Percentiles rank a stretch among this genome's conserved stretches.
These are phyloP conservation scores for Cyberlindnera maritima DNA, from an alignment of 805 yeast species.

Conservation along the genomic window DNA sequence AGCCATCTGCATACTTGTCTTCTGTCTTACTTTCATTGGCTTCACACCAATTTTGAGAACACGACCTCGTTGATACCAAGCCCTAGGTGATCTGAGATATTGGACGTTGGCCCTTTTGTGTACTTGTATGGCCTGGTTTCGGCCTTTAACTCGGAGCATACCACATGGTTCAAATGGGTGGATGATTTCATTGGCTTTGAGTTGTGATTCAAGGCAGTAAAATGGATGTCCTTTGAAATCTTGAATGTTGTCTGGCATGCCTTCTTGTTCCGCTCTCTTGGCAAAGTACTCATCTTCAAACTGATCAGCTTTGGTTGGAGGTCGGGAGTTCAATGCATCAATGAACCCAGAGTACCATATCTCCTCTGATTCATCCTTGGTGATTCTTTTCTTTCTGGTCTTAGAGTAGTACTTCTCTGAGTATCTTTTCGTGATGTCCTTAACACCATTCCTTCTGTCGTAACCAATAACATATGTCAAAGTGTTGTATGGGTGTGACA, in stretches of 20 bases:
- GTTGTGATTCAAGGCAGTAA: conserved; percentile 74
- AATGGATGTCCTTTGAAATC: conserved; percentile 88
- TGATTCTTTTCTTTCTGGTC: conserved; percentile 69
- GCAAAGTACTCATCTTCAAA: conserved; percentile 61
- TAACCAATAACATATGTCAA: conserved; percentile 76
- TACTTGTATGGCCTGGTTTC: conserved; percentile 51
- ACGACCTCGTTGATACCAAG: conserved; percentile 85
- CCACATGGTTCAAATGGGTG: conserved; percentile 75
- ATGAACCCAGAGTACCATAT: conserved; percentile 57
- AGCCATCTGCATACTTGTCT: conserved; percentile 25
- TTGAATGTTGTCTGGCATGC: conserved; percentile 79
- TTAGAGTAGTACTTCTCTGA: conserved; percentile 68
- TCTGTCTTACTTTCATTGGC: conserved; percentile 50
- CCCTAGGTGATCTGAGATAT: conserved; percentile 65
- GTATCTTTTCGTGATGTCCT: conserved; percentile 87
- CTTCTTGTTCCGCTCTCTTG: conserved; percentile 67
- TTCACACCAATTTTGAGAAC: conserved; percentile 67
- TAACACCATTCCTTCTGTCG: conserved; percentile 59
- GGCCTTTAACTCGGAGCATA: conserved; percentile 49
- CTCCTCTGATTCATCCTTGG: conserved; percentile 49
- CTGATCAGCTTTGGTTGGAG: conserved; percentile 29
- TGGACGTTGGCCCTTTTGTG: conserved; percentile 67
- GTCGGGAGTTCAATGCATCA: conserved; percentile 20
- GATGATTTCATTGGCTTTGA: conserved; percentile 69
- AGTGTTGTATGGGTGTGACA: conserved; percentile 52